A percentile compares a stretch with the other conserved stretches of the same genome.
Evolutionary conservation across 805 yeast genomes (phyloP).

Genomic region (Komagataella ulmi): DNA sequence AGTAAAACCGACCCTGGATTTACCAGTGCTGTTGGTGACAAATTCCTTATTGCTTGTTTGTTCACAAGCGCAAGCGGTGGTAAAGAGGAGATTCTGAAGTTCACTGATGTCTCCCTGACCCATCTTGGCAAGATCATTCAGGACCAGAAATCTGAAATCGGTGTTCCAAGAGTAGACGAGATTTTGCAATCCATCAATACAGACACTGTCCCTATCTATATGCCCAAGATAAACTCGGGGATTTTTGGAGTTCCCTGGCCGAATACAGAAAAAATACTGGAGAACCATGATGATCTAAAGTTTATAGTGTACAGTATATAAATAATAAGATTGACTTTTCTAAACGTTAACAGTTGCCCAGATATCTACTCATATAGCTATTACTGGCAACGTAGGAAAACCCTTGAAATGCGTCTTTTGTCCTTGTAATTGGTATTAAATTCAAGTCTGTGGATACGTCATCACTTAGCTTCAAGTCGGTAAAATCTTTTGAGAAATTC

Average conservation of each 20-base stretch:
- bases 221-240: conserved; percentile 78
- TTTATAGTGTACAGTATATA: not conserved
- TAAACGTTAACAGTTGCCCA: conserved; percentile 2
- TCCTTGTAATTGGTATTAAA: conserved; percentile 4
- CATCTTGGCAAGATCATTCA: conserved; percentile 26
- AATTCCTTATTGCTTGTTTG: conserved; percentile 42
- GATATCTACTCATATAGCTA: conserved; percentile 18
- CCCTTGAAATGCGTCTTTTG: conserved; percentile 19
- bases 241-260: conserved; percentile 74
- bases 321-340: not conserved
- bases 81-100: conserved; percentile 28
- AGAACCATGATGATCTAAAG: conserved; percentile 14
- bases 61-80: conserved; percentile 56
- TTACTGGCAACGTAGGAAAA: conserved; percentile 31
- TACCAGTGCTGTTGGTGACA: conserved; percentile 10
- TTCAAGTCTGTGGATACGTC: conserved; percentile 3
- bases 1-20: conserved; percentile 18
- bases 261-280: conserved; percentile 41
- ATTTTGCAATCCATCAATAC: not conserved
- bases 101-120: conserved; percentile 36
- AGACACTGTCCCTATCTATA: conserved; percentile 22
- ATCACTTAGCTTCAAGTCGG: conserved; percentile 31
- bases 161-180: not conserved
- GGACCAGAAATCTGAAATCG: conserved; percentile 9
- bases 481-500: conserved; percentile 71